These are phyloP conservation scores for Extremus antarcticus DNA, from an alignment of 495 filamentous ascomycete genomes.

Conservation along the genomic window DNA sequence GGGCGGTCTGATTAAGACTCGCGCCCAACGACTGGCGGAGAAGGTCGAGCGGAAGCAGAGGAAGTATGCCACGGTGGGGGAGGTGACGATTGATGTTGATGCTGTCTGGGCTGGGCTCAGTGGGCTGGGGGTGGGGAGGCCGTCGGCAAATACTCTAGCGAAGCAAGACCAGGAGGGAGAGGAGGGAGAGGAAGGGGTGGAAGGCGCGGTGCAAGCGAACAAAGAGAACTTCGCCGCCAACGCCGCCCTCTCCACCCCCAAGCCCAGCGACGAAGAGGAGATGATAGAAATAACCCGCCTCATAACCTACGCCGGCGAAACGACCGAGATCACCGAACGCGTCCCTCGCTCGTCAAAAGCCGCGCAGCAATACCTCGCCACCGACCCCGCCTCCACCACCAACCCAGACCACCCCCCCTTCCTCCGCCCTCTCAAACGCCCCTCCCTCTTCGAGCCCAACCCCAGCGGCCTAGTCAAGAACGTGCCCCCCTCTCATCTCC, in stretches of 20 bases:
- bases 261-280: conserved; percentile 27
- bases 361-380: conserved; percentile 60
- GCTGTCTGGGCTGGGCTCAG: conserved; percentile 75
- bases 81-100: conserved; percentile 80
- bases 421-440: conserved; percentile 58
- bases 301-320: conserved; percentile 84
- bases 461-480: conserved; percentile 33
- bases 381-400: not conserved
- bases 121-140: conserved; percentile 16
- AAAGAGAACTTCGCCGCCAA: conserved; percentile 7
- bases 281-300: conserved; percentile 76
- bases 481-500: conserved; percentile 26
- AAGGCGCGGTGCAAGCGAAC: conserved; percentile 3
- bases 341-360: conserved; percentile 72
- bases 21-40: conserved; percentile 34
- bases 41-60: conserved; percentile 55
- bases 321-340: conserved; percentile 58
- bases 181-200: not conserved
- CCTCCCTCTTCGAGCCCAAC: conserved; percentile 74
- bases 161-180: not conserved
- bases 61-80: conserved; percentile 48
- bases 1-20: conserved; percentile 74
- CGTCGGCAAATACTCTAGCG: not conserved
- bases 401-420: conserved; percentile 44
- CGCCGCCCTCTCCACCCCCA: not conserved